Conservation (phyloP, 2,329 filamentous ascomycete species). For the Microdochium nivale region DNA sequence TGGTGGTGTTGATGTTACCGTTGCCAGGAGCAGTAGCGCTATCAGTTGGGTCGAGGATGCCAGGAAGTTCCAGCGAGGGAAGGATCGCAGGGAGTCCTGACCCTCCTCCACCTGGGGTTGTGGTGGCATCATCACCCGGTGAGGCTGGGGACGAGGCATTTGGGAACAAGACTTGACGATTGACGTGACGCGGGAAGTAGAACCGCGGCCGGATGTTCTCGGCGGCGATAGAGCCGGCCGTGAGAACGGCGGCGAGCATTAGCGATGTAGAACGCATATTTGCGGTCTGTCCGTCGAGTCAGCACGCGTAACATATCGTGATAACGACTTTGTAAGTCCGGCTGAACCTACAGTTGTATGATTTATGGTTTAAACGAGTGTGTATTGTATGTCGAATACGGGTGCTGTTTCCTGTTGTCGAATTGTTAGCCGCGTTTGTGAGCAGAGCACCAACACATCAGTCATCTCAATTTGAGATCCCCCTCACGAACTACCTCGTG, state of each 20-base stretch:
- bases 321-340: no score
- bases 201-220: slow-evolving; percentile 29
- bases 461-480: no score
- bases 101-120: slow-evolving; percentile 7
- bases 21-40: not conserved
- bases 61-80: not conserved
- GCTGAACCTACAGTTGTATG: not conserved
- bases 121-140: slow-evolving; percentile 3
- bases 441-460: not conserved
- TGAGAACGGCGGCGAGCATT: slow-evolving; percentile 26
- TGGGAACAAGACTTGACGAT: slow-evolving; percentile 26
- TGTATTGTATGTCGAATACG: not conserved
- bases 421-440: not conserved
- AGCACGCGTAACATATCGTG: no score
- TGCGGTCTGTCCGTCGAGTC: not conserved
- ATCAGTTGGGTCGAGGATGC: not conserved
- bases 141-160: slow-evolving; percentile 18
- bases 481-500: no score
- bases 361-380: not conserved
- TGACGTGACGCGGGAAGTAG: slow-evolving; percentile 34
- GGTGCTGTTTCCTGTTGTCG: not conserved
- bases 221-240: slow-evolving; percentile 24
- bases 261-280: slow-evolving; percentile 18
- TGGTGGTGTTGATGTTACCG: not conserved
- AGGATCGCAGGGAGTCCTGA: not conserved